Evolutionary conservation across 805 yeast species (phyloP).

Genomic region (Nakazawaea holstii): DNA sequence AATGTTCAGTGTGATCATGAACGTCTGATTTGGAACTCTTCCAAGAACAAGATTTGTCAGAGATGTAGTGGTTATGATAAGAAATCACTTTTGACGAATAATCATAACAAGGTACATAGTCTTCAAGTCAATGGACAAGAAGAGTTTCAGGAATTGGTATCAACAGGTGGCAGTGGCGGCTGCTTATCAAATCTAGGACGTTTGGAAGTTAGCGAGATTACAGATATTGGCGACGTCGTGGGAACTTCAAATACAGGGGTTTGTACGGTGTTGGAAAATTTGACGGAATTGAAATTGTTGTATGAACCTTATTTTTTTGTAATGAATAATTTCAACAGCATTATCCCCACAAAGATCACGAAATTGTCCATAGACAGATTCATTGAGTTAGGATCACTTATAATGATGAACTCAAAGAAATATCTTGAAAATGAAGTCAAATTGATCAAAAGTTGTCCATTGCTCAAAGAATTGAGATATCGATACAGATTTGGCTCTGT

Average conservation of each 20-base stretch:
- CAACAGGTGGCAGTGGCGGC: background rate
- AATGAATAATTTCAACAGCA: background rate
- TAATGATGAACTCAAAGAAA: background rate
- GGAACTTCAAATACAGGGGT: constrained; percentile 1
- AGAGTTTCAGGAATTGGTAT: background rate
- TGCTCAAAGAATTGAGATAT: background rate
- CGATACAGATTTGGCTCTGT: background rate
- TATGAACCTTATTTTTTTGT: constrained; percentile 4
- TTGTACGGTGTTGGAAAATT: background rate
- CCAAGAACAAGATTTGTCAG: constrained; percentile 3
- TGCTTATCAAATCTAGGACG: constrained; percentile 13
- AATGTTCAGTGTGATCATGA: constrained; percentile 1
- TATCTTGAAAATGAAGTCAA: background rate
- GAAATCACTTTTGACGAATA: background rate
- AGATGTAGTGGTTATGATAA: background rate
- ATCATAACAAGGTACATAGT: background rate
- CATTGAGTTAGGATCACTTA: background rate
- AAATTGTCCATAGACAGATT: background rate
- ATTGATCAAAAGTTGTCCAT: background rate
- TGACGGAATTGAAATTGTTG: background rate
- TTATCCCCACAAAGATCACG: background rate
- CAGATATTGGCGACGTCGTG: constrained; percentile 7
- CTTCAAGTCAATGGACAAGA: background rate
- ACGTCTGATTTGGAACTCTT: constrained; percentile 3
- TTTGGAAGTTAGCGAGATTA: constrained; percentile 11